These are phyloP conservation scores for Coemansia sp. DNA, from an alignment of 192 early-diverging fungal genomes.

Conservation along the genomic window DNA sequence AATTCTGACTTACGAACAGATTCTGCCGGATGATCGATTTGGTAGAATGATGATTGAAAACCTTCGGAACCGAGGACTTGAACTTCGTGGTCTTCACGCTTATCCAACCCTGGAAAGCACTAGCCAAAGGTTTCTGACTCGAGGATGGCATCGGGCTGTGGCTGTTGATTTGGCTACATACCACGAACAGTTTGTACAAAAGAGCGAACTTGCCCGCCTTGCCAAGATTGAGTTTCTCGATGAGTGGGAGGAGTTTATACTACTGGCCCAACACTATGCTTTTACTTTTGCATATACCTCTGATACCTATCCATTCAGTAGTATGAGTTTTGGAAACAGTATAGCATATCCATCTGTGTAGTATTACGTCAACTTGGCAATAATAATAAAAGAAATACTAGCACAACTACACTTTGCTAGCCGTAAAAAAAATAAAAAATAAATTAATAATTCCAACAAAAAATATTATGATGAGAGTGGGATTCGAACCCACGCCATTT, in stretches of 20 bases:
- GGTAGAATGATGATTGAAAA: constrained; percentile 91
- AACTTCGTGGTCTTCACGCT: constrained; percentile 71
- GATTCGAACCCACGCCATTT: constrained; percentile 32
- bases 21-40: constrained; percentile 86
- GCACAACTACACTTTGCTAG: too few relatives aligned
- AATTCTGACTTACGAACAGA: constrained; percentile 90
- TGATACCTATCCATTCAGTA: constrained; percentile 10
- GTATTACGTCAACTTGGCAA: too few relatives aligned
- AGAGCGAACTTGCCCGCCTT: constrained; percentile 55
- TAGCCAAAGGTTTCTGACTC: constrained; percentile 60
- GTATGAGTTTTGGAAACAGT: neutral
- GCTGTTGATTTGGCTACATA: constrained; percentile 59
- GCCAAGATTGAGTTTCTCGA: constrained; percentile 80
- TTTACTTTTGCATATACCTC: constrained; percentile 66
- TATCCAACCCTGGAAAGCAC: constrained; percentile 76
- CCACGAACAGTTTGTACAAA: constrained; percentile 20
- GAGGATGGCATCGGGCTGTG: constrained; percentile 60
- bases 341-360: neutral
- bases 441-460: neutral
- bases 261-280: constrained; percentile 85
- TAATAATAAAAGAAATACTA: too few relatives aligned
- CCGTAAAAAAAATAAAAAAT: neutral
- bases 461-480: constrained; percentile 27
- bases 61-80: constrained; percentile 71
- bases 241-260: constrained; percentile 87